These are phyloP conservation scores for Backusella luteola DNA, from an alignment of 192 early-diverging fungal genomes.

Conservation along the genomic window DNA sequence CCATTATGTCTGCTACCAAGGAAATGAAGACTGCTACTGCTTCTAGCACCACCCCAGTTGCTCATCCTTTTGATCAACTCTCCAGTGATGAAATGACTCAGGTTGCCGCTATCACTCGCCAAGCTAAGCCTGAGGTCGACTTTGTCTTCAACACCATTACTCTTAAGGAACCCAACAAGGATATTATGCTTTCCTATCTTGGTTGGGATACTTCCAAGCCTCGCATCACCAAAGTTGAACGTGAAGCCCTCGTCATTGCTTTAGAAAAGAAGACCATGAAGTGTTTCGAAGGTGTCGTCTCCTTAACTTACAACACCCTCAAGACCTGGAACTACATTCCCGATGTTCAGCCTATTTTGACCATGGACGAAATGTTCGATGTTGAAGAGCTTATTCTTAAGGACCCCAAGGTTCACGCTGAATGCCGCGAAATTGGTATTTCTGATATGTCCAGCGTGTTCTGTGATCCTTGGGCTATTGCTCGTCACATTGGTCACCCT, in stretches of 20 bases:
- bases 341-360: slow-evolving; percentile 42
- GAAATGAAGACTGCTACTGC: slow-evolving; percentile 28
- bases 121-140: slow-evolving; percentile 14
- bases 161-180: slow-evolving; percentile 35
- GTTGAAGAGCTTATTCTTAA: slow-evolving; percentile 34
- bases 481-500: slow-evolving; percentile 19
- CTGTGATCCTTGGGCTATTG: slow-evolving; percentile 41
- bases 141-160: slow-evolving; percentile 42
- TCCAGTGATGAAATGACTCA: slow-evolving; percentile 32
- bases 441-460: slow-evolving; percentile 37
- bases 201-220: slow-evolving; percentile 30
- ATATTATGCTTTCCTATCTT: slow-evolving; percentile 33
- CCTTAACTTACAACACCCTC: slow-evolving; percentile 15
- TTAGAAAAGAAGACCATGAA: slow-evolving; percentile 28
- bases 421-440: slow-evolving; percentile 38
- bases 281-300: slow-evolving; percentile 32
- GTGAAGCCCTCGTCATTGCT: slow-evolving; percentile 35
- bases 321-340: slow-evolving; percentile 25
- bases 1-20: slow-evolving; percentile 21
- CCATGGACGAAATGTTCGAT: slow-evolving; percentile 38
- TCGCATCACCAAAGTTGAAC: slow-evolving; percentile 23
- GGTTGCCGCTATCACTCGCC: slow-evolving; percentile 22
- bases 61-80: slow-evolving; percentile 39
- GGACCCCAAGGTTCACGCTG: slow-evolving; percentile 26
- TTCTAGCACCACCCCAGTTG: background rate